Base-by-base conservation (phyloP, 257 asterid genomes). In the Apocynum venetum region DNA sequence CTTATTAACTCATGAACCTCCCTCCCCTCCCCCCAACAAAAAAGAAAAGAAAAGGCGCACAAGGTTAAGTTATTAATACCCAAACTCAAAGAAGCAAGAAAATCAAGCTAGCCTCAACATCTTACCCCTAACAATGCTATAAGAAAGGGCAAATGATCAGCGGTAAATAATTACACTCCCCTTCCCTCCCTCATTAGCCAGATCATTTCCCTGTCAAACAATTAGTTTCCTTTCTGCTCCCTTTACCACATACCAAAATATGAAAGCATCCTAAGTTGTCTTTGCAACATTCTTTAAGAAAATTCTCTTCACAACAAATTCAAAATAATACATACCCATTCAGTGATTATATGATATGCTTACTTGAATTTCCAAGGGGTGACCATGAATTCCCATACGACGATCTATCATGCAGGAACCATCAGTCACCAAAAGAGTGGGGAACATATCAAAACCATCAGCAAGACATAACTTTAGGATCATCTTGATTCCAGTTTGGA, bases 331-430 rank as follows among this genome's bases (percentile, higher is more conserved):
- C 43, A 25, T 25, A 25, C 31, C 31, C 61, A 25, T 72, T 9
- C 13, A 51, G 12, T 52, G 43, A n/a, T 31, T 11, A 53, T 14
- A 63, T 7, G 77, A 77, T 60, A 43, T 25, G 63, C 85, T 79
- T 83, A 80, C 96, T 91, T 91, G 96, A 83, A 91, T 91, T 89
- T 91, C 96, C 81, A 91, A 70, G 31, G 96, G 96, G 63, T 91
- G 96, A 53, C 93, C 96, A 71, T 91, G 96, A 77, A 91, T 91
- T 46, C 96, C 96, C 96, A 91, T 91, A 36, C 96, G 96, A 14
- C 96, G 96, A 83, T 91, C 96, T 61, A 91, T 91, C 96, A 91
- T 91, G 89, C 96, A 91, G 72, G 96, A 89, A 74, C 93, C 96
- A 80, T 91, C 96, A 11, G 96, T 91, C 78, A 91, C 96, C 85